phyloP scores from a whole-genome alignment of 805 yeast species.

The Starmera dryadoides region DNA sequence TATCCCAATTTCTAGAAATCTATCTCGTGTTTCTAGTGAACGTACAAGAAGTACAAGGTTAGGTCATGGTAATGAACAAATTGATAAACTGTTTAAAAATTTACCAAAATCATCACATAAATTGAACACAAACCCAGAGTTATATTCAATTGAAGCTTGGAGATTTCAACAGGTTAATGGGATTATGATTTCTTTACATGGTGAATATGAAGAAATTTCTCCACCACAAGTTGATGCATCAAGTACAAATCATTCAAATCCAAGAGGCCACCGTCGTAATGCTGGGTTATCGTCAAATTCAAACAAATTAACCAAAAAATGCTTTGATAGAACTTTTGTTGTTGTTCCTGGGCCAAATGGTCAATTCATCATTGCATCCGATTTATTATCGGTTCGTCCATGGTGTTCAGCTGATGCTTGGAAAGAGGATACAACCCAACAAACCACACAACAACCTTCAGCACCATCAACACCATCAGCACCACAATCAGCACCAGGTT shows the following conservation, averaged over 20 bases:
- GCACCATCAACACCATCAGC: constrained; percentile 5
- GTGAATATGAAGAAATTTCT: constrained; percentile 67
- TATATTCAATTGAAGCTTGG: constrained; percentile 73
- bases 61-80: constrained; percentile 61
- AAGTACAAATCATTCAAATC: constrained; percentile 16
- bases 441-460: constrained; percentile 4
- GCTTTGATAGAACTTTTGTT: constrained; percentile 84
- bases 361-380: constrained; percentile 79
- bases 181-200: constrained; percentile 74
- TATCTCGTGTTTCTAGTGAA: constrained; percentile 49
- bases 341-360: constrained; percentile 65
- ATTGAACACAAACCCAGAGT: constrained; percentile 50
- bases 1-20: constrained; percentile 67
- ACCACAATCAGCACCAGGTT: constrained; percentile 1
- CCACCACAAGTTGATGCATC: constrained; percentile 38
- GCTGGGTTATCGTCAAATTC: constrained; percentile 19
- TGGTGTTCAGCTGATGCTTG: constrained; percentile 51
- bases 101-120: constrained; percentile 79
- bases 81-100: constrained; percentile 50
- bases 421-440: constrained; percentile 22
- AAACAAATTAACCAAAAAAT: constrained; percentile 46
- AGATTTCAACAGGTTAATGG: constrained; percentile 69
- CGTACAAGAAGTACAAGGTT: constrained; percentile 53
- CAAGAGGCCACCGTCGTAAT: constrained; percentile 18
- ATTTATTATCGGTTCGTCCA: constrained; percentile 63